Evolutionary conservation across 2,329 filamentous ascomycete genomes (phyloP), one percentile per base, ranked within the genome.

Genomic region (Cordyceps javanica): DNA sequence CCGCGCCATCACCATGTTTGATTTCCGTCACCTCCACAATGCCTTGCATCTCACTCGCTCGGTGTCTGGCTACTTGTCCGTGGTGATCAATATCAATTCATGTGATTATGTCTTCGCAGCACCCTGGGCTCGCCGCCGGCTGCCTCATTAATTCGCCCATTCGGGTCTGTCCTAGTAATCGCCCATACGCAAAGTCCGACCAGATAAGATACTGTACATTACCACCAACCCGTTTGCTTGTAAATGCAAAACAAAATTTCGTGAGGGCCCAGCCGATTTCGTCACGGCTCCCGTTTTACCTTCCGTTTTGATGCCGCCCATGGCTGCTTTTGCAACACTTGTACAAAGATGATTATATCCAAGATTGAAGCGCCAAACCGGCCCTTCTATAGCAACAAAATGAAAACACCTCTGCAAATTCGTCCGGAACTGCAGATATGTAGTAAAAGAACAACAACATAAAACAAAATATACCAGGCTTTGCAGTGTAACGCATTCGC

Each of bases 221-320:
- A 42, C 46, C 19, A 50, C 30, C 19, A n/a, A 1, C 45, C 38
- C 41, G 16, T 34, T 21, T n/a, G 19, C 30, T 41, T 52, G 30
- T 16, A 39, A 52, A 52, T 58, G 39, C 42, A 49, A 19, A 54
- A 39, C 49, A 48, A 28, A 44, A 19, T 25, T 57, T 58, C 56
- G 26, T 58, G 49, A 54, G 48, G 30, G 48, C 36, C 57, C 50
- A 46, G 44, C 57, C 57, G 52, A 44, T 19, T 59, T 59, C 57
- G 44, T 59, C 32, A 55, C 57, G 51, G 51, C 44, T 50, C 34
- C 21, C 23, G n/a, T n/a, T n/a, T 52, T 57, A 38, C 55, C 36
- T 44, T 45, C 45, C 53, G 23, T 57, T 50, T 41, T 42, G 23
- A 38, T 38, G 41, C 42, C 26, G 21, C 6, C 5, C 32, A 42